Evolutionary conservation across 1,284 basidiomycete species (phyloP).

Genomic region (Cryptococcus deneoformans): DNA sequence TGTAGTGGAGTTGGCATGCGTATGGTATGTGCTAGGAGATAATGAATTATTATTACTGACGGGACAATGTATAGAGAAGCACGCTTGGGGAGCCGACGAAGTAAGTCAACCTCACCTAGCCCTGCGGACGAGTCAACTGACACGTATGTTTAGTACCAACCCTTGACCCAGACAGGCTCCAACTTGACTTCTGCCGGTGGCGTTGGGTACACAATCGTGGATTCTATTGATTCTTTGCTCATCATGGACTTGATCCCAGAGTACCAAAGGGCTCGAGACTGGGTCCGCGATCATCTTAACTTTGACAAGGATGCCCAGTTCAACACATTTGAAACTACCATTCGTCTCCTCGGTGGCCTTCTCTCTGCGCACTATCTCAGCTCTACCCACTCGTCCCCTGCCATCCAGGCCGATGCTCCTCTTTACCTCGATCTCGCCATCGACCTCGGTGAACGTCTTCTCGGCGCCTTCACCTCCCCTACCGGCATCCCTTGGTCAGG

Average conservation of each 20-base stretch:
- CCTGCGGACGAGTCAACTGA: not conserved
- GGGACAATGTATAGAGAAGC: conserved; percentile 54
- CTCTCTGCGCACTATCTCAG: conserved; percentile 75
- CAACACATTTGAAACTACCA: conserved; percentile 91
- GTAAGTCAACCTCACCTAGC: conserved; percentile 12
- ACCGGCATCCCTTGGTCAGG: conserved; percentile 77
- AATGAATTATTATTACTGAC: not conserved
- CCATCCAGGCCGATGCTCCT: conserved; percentile 53
- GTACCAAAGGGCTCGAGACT: conserved; percentile 70
- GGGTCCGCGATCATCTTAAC: conserved; percentile 67
- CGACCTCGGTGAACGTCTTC: conserved; percentile 78
- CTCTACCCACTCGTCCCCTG: conserved; percentile 48
- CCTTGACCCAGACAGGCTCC: conserved; percentile 66
- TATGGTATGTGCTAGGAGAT: conserved; percentile 57
- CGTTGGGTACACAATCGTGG: conserved; percentile 80
- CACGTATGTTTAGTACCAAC: conserved; percentile 59
- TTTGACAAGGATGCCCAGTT: conserved; percentile 79
- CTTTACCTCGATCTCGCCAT: conserved; percentile 71
- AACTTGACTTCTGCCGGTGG: conserved; percentile 72
- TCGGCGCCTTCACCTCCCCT: conserved; percentile 79
- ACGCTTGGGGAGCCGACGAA: conserved; percentile 86
- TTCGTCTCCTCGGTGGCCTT: conserved; percentile 76
- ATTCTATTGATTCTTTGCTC: conserved; percentile 81
- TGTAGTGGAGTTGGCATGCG: conserved; percentile 71
- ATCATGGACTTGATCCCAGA: conserved; percentile 79